Evolutionary conservation across 257 asterid genomes (phyloP).

Genomic region (Catharanthus roseus): DNA sequence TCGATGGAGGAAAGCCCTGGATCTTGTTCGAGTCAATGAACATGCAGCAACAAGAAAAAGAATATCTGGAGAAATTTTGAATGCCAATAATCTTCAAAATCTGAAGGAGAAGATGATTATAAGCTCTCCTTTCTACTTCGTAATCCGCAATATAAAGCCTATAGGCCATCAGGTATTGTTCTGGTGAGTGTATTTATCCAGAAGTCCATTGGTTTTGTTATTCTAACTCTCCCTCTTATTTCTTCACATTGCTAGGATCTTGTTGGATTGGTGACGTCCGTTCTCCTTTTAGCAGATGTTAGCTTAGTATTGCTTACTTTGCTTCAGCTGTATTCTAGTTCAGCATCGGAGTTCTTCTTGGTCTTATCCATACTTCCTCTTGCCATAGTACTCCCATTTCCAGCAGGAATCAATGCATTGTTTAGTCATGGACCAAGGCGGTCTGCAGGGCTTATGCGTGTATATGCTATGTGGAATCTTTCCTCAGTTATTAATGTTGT

Average conservation of each 20-base stretch:
- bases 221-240: too few relatives aligned
- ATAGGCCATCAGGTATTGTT: conserved; percentile 88
- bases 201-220: too few relatives aligned
- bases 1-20: too few relatives aligned
- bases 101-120: conserved; percentile 76
- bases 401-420: conserved; percentile 95
- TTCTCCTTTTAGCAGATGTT: conserved; percentile 94
- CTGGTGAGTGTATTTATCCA: too few relatives aligned
- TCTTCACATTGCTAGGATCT: conserved; percentile 51
- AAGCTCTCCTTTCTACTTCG: conserved; percentile 69
- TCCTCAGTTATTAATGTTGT: conserved; percentile 83
- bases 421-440: conserved; percentile 96
- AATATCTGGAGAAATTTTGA: conserved; percentile 48
- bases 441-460: conserved; percentile 94
- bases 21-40: conserved; percentile 33
- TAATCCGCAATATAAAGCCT: conserved; percentile 60
- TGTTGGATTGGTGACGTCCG: conserved; percentile 89
- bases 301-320: conserved; percentile 91
- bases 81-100: conserved; percentile 57
- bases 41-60: conserved; percentile 7
- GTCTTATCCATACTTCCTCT: conserved; percentile 82
- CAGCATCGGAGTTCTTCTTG: conserved; percentile 71
- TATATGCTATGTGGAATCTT: conserved; percentile 90
- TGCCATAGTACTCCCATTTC: conserved; percentile 89
- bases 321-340: conserved; percentile 92